These are phyloP conservation scores for Diophrys appendiculata DNA, from an alignment of 73 alveolate genomes.

Conservation along the genomic window DNA sequence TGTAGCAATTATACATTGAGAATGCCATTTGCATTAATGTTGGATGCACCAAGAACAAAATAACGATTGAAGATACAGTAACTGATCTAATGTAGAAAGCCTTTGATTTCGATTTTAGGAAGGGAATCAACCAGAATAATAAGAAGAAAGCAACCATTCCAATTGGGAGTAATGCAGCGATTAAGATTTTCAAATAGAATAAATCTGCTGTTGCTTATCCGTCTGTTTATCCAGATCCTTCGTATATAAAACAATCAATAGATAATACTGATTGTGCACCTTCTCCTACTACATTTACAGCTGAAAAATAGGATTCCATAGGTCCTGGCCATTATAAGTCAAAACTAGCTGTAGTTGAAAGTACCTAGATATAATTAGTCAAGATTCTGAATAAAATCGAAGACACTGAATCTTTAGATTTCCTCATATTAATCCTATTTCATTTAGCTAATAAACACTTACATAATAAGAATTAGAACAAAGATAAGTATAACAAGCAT, in stretches of 20 bases:
- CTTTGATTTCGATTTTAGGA: constrained; percentile 14
- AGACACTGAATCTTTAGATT: neutral
- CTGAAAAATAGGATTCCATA: constrained; percentile 14
- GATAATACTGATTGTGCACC: constrained; percentile 9
- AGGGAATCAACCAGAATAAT: constrained; percentile 18
- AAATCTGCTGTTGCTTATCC: neutral
- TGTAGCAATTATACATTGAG: constrained; percentile 52
- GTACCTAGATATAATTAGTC: constrained; percentile 51
- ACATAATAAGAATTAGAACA: constrained; percentile 1
- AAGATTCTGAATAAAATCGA: constrained; percentile 29
- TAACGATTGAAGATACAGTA: constrained; percentile 30
- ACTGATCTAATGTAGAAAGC: constrained; percentile 10
- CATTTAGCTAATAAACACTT: too few species aligned
- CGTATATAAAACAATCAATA: constrained; percentile 2
- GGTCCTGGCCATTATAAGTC: constrained; percentile 41
- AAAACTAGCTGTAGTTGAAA: constrained; percentile 37
- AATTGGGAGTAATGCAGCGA: constrained; percentile 20
- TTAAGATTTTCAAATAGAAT: constrained; percentile 13
- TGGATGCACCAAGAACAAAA: constrained; percentile 58
- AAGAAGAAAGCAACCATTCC: neutral
- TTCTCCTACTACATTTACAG: constrained; percentile 15
- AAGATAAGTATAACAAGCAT: neutral
- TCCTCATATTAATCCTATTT: too few species aligned
- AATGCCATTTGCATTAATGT: constrained; percentile 46
- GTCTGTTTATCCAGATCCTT: neutral